These are phyloP conservation scores for Kockovaella imperatae DNA, from an alignment of 768 basidiomycete genomes.

Conservation along the genomic window DNA sequence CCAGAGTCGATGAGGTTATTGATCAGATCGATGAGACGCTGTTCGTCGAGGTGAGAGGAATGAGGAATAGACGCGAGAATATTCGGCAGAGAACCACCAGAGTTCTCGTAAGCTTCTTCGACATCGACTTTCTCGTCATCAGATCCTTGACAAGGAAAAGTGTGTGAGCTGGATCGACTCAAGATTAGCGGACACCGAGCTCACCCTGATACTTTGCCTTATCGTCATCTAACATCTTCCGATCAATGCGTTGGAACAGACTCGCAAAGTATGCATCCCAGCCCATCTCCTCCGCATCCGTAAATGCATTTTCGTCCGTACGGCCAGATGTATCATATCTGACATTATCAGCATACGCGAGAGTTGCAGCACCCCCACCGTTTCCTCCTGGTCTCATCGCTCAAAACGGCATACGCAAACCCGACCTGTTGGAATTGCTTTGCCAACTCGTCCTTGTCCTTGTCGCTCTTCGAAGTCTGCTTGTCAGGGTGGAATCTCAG, in stretches of 20 bases:
- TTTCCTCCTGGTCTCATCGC: slow-evolving; percentile 65
- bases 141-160: slow-evolving; percentile 56
- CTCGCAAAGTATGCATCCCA: slow-evolving; percentile 96
- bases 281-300: slow-evolving; percentile 64
- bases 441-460: slow-evolving; percentile 60
- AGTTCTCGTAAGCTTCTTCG: slow-evolving; percentile 61
- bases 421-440: slow-evolving; percentile 75
- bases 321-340: slow-evolving; percentile 74
- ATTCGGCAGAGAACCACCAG: slow-evolving; percentile 64
- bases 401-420: slow-evolving; percentile 82
- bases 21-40: slow-evolving; percentile 66
- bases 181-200: slow-evolving; percentile 2
- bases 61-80: slow-evolving; percentile 84
- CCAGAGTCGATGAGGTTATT: slow-evolving; percentile 59
- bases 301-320: slow-evolving; percentile 67
- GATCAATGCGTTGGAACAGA: slow-evolving; percentile 77
- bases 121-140: slow-evolving; percentile 76
- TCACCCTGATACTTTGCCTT: slow-evolving; percentile 89
- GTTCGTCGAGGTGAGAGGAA: slow-evolving; percentile 73
- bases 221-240: slow-evolving; percentile 80
- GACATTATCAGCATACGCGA: background rate
- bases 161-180: background rate
- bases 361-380: background rate
- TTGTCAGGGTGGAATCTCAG: slow-evolving; percentile 87
- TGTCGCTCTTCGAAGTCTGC: slow-evolving; percentile 56